Base-by-base conservation (phyloP, 2,329 filamentous ascomycete genomes). In the Mycosphaerella sp. region DNA sequence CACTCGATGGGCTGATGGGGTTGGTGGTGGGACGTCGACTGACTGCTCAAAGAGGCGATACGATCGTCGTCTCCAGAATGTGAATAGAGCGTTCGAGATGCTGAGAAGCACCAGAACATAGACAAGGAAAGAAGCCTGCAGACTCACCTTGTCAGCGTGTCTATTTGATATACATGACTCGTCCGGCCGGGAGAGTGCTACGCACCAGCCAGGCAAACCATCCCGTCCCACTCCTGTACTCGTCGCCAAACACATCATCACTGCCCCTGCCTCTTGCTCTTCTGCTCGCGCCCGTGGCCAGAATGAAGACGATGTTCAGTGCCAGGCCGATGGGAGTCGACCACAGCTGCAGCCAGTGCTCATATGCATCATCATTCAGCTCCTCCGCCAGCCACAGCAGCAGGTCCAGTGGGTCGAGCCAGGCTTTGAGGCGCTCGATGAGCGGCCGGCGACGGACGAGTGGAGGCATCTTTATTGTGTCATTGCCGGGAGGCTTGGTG, bases 1-100 rank as follows among this genome's bases (percentile, higher is more conserved):
- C 6, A 98, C 93, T 58, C 93, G 85, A 58, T 85, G 86, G 5
- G 89, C 93, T 6, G 90, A 96, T 1, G 90, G 87, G 0, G 93
- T 97, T 17, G 81, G 78, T 3, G 87, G 86, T 23, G 81, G 74
- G 47, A 80, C 77, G 54, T 97, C 89, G 59, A 97, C 86, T 38
- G 85, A 83, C 59, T 83, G 84, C 72, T 95, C 89, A 71, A 98
- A 98, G 31, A 98, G 78, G 61, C 93, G 84, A 74, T 98, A 98
- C 65, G 88, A 83, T 56, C 90, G 85, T 65, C 84, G 89, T 63
- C 89, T 85, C 52, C 80, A 81, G 69, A 95, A 86, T 29, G 90
- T 88, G 71, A 91, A 92, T 66, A 85, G 77, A 3, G 89, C 84
- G 72, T 98, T 98, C 29, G 80, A 67, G 39, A 80, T 67, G n/a